A percentile compares a stretch with the other conserved stretches of the same genome.
phyloP scores from a whole-genome alignment of 2,329 filamentous ascomycete species.

The Pseudogymnoascus sp. region DNA sequence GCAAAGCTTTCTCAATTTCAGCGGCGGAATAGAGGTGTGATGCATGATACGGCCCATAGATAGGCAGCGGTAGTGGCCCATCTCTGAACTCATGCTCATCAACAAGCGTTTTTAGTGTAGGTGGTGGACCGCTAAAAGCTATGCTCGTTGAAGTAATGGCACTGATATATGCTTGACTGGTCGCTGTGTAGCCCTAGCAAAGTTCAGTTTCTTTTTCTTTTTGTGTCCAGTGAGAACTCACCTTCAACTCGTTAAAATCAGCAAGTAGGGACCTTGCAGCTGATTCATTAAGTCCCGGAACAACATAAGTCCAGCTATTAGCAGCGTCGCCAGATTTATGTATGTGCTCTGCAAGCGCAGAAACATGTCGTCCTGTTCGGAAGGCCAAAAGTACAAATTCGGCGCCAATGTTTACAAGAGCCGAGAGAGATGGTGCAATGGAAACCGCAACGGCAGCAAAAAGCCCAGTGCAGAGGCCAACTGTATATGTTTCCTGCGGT shows the following conservation, averaged over 20 bases:
- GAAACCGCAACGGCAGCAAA: slow-evolving; percentile 63
- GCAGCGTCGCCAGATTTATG: slow-evolving; percentile 36
- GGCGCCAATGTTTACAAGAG: slow-evolving; percentile 54
- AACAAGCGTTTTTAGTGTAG: slow-evolving; percentile 39
- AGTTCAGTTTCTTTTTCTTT: neutral
- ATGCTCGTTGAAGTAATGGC: slow-evolving; percentile 42
- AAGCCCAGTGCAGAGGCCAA: slow-evolving; percentile 62
- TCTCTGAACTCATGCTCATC: slow-evolving; percentile 32
- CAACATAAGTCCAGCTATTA: slow-evolving; percentile 60
- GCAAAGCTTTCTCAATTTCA: slow-evolving; percentile 40
- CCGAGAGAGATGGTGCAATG: slow-evolving; percentile 52
- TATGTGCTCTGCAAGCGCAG: slow-evolving; percentile 35
- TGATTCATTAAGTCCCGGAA: slow-evolving; percentile 47
- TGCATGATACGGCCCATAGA: slow-evolving; percentile 52
- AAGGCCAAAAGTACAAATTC: slow-evolving; percentile 61
- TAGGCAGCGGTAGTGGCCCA: slow-evolving; percentile 42
- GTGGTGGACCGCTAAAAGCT: slow-evolving; percentile 48
- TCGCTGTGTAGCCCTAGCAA: slow-evolving; percentile 16
- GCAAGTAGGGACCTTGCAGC: slow-evolving; percentile 43
- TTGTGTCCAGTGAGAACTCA: slow-evolving; percentile 26
- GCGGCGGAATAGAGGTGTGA: slow-evolving; percentile 41
- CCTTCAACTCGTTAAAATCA: slow-evolving; percentile 51
- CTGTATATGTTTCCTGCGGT: slow-evolving; percentile 44
- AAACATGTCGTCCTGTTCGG: slow-evolving; percentile 52
- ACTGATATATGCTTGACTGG: slow-evolving; percentile 41